Base-by-base conservation (phyloP, 176 grass and related monocot genomes). In the Phoenix dactylifera region DNA sequence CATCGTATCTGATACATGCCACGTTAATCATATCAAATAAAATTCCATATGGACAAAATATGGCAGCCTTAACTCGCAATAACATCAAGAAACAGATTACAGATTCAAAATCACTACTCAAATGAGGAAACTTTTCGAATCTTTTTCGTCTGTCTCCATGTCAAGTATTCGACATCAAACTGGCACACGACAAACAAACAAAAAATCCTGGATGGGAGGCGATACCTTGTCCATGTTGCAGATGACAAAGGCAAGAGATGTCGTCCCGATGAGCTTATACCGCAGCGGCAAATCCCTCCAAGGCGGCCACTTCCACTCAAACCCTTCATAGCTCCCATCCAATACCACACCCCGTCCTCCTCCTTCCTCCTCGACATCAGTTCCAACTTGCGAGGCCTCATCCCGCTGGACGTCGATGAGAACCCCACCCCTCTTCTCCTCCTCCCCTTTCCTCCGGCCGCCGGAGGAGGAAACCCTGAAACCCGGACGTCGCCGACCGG, bases 141-240 rank as follows among this genome's bases (percentile, higher is more conserved):
- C 26, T 4, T 28, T 28, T 5, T 35, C 7, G 7, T 35, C 32
- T 35, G 1, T 6, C 32, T 9, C 6, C 32, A 35, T 35, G 6
- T 7, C 32, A 7, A 35, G 32, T 35, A 1, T 44, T 44, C 35
- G 10, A 44, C 35, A 44, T 12, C 35, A 44, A 14, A 12, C 35
- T 9, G 7, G 35, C 35, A 44, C 10, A 44, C 44, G 1, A 24
- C 16, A 71, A 39, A 59, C 0, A 71, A 18, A 10, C 23, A 55
- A 12, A 50, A 22, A 81, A 52, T 57, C 17, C 12, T 44, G n/a
- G 35, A 17, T 23, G 54, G 49, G 60, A 63, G n/a, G 29, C 5
- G 52, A 59, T 64, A 96, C 92, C 87, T 97, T 97, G 72, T 97
- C 93, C 93, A 97, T 97, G 70, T 97, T 97, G 76, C 93, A 91